Percentiles rank a stretch among this genome's conserved stretches.
phyloP scores from a whole-genome alignment of 805 yeast genomes.

The Starmerella floris region DNA sequence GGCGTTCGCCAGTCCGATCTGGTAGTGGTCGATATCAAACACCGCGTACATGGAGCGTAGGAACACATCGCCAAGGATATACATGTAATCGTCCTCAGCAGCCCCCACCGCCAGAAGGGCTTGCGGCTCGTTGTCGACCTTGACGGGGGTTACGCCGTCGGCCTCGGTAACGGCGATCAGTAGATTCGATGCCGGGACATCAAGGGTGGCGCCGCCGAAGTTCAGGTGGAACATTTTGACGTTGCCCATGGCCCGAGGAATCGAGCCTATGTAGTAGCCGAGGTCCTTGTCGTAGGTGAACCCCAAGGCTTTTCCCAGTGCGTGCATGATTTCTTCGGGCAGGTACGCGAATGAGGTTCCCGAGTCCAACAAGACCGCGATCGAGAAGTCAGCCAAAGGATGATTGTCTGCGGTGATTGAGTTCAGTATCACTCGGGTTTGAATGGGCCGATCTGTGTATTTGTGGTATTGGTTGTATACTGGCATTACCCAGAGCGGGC shows the following conservation, averaged over 20 bases:
- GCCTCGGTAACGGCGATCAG: constrained; percentile 7
- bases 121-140: constrained; percentile 28
- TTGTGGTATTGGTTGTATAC: constrained; percentile 20
- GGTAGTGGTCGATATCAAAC: constrained; percentile 47
- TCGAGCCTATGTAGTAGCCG: constrained; percentile 26
- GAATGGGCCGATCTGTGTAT: constrained; percentile 16
- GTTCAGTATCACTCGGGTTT: constrained; percentile 17
- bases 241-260: constrained; percentile 20
- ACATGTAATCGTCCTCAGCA: constrained; percentile 24
- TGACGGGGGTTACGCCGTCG: constrained; percentile 9
- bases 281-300: constrained; percentile 30
- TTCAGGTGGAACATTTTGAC: constrained; percentile 29
- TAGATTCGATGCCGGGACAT: constrained; percentile 18
- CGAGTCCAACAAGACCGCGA: constrained; percentile 40
- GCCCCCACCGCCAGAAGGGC: constrained; percentile 21
- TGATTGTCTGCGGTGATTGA: constrained; percentile 2
- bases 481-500: constrained; percentile 28
- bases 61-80: constrained; percentile 52
- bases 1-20: constrained; percentile 47
- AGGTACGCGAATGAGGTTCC: constrained; percentile 43
- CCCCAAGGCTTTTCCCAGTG: constrained; percentile 26
- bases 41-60: constrained; percentile 56
- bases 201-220: constrained; percentile 22
- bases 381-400: constrained; percentile 23
- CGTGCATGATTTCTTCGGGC: constrained; percentile 29